Conservation (phyloP, 805 yeast genomes). For the Metschnikowia lachancei region DNA sequence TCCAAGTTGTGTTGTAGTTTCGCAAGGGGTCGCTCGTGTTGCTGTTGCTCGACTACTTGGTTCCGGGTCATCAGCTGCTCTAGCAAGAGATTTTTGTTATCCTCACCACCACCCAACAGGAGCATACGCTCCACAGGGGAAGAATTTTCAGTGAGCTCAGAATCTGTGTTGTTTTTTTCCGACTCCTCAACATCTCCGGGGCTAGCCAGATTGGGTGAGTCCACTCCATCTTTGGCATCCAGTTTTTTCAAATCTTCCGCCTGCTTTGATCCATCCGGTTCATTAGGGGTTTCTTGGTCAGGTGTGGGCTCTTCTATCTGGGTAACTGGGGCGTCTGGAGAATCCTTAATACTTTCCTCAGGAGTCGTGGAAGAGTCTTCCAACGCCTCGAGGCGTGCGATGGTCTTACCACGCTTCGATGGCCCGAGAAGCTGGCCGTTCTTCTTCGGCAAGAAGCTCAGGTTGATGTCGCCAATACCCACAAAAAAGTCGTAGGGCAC, state of each 20-base stretch:
- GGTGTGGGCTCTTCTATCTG: not conserved
- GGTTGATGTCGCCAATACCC: slow-evolving; percentile 96
- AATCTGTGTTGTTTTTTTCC: slow-evolving; percentile 1
- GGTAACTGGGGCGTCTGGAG: no score
- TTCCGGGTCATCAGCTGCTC: slow-evolving; percentile 63
- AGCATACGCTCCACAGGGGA: slow-evolving; percentile 49
- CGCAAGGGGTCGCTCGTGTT: slow-evolving; percentile 80
- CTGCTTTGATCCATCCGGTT: not conserved
- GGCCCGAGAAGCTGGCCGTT: slow-evolving; percentile 58
- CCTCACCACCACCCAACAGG: slow-evolving; percentile 51
- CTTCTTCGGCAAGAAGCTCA: slow-evolving; percentile 85
- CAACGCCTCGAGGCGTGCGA: slow-evolving; percentile 53
- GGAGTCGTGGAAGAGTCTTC: slow-evolving; percentile 14
- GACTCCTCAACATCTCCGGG: not conserved
- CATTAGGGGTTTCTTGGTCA: no score
- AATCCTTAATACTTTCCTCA: no score
- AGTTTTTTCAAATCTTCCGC: not conserved
- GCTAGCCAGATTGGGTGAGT: no score
- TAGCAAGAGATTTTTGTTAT: slow-evolving; percentile 45
- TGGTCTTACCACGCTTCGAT: slow-evolving; percentile 54
- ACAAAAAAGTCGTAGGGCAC: slow-evolving; percentile 95
- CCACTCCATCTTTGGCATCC: not conserved
- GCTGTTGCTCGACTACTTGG: slow-evolving; percentile 73
- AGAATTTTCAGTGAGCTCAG: slow-evolving; percentile 14
- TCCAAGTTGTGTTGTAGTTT: slow-evolving; percentile 74